These are phyloP conservation scores for Boletus rubroflammeus DNA, from an alignment of 768 basidiomycete species.

Conservation along the genomic window DNA sequence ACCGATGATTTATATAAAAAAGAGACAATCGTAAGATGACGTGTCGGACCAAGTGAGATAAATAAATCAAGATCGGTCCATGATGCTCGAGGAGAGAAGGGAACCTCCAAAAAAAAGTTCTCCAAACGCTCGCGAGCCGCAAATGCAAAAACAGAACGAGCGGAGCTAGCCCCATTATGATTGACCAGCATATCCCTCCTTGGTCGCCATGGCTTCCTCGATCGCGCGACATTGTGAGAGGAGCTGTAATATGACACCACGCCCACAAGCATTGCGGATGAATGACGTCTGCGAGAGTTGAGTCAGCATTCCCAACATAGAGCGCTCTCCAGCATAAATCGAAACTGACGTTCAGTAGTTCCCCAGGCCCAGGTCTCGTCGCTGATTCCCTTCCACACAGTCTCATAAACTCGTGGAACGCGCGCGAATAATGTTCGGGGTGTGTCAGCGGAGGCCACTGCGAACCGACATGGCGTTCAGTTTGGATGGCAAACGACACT, in stretches of 20 bases:
- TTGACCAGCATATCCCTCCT: slow-evolving; percentile 6
- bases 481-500: slow-evolving; percentile 36
- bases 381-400: slow-evolving; percentile 60
- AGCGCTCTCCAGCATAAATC: background rate
- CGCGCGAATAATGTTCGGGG: slow-evolving; percentile 58
- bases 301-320: slow-evolving; percentile 1
- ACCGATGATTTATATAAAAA: background rate
- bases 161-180: background rate
- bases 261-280: slow-evolving; percentile 65
- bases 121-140: background rate
- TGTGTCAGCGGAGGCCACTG: slow-evolving; percentile 63
- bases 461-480: slow-evolving; percentile 43
- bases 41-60: background rate
- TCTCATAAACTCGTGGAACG: slow-evolving; percentile 70
- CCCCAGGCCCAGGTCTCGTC: slow-evolving; percentile 52
- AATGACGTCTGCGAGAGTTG: slow-evolving; percentile 48
- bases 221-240: slow-evolving; percentile 65
- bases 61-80: slow-evolving; percentile 1
- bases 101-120: background rate
- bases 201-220: slow-evolving; percentile 41
- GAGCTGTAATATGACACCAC: slow-evolving; percentile 61
- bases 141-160: background rate
- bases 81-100: background rate
- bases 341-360: slow-evolving; percentile 53
- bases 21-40: background rate